phyloP scores from a whole-genome alignment of 1,139 yeast genomes.

The Hanseniaspora gamundiae region DNA sequence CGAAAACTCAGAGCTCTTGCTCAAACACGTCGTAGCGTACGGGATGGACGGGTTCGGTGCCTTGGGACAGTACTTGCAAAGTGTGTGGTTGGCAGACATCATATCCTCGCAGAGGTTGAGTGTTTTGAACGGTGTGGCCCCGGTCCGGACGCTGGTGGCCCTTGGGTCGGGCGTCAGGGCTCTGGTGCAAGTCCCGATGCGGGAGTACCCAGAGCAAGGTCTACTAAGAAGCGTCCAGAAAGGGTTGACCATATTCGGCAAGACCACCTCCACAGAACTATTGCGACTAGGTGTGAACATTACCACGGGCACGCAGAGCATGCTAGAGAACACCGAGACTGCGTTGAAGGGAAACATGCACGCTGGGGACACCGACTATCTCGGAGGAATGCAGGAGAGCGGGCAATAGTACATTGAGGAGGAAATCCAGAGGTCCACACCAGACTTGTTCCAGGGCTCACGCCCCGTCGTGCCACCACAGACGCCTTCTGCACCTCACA shows the following conservation, averaged over 20 bases:
- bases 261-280: slow-evolving; percentile 70
- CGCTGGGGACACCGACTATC: background rate
- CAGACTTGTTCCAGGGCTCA: background rate
- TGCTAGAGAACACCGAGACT: slow-evolving; percentile 72
- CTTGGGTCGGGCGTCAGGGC: slow-evolving; percentile 72
- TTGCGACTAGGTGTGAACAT: slow-evolving; percentile 73
- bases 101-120: slow-evolving; percentile 66
- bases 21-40: slow-evolving; percentile 50
- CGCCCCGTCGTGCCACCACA: background rate
- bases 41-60: slow-evolving; percentile 68
- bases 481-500: background rate
- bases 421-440: background rate
- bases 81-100: slow-evolving; percentile 80
- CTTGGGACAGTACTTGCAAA: slow-evolving; percentile 43
- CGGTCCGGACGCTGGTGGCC: slow-evolving; percentile 64
- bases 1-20: slow-evolving; percentile 66
- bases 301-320: slow-evolving; percentile 79
- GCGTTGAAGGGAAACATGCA: slow-evolving; percentile 16
- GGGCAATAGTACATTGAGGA: background rate
- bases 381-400: background rate
- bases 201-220: slow-evolving; percentile 68
- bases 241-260: slow-evolving; percentile 68
- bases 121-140: slow-evolving; percentile 72
- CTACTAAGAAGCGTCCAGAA: slow-evolving; percentile 59
- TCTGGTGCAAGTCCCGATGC: slow-evolving; percentile 58